Base-by-base conservation (phyloP, 2,329 filamentous ascomycete species). In the Colletotrichum plurivorum region DNA sequence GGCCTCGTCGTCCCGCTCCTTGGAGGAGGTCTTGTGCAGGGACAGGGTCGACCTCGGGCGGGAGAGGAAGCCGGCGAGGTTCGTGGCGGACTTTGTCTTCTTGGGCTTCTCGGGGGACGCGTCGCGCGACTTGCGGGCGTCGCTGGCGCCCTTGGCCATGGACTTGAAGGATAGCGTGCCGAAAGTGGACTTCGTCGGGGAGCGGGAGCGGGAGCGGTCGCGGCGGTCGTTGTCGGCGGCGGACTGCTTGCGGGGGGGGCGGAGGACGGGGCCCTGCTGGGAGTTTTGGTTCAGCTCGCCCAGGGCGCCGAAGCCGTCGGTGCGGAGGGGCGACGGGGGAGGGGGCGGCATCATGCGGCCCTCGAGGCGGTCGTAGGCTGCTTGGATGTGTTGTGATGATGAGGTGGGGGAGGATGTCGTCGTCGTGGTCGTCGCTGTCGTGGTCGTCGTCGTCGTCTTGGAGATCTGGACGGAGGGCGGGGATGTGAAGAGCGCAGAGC, bases 11-110 rank as follows among this genome's bases (percentile, higher is more conserved):
- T 89, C 87, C 41, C 81, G 81, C 62, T 86, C 83, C 8, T 53
- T 53, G 48, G 48, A 61, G 15, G 78, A 78, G 54, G 84, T 75
- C 67, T 85, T 86, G 71, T 89, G 87, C 25, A 92, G 80, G 72
- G 89, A 91, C 75, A 91, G 93, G 61, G 90, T 86, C 10, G 93
- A 94, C 77, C 92, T 94, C 68, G 90, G 89, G 65, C 92, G 91
- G 65, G 90, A 90, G 59, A 97, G 87, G 63, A 98, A 87, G 5
- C 87, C 90, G 0, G 90, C 89, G n/a, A 98, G 85, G 77, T 94
- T 97, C 39, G 93, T 93, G 4, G 93, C 88, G 0, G 95, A 97
- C 79, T 95, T 97, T 45, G 88, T 88, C 83, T 95, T 97, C 76
- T 92, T 92, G 27, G 89, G 89, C 76, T 92, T 93, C 67, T 85